These are phyloP conservation scores for Leccinum proximum DNA, from an alignment of 1,284 basidiomycete genomes.

Conservation along the genomic window DNA sequence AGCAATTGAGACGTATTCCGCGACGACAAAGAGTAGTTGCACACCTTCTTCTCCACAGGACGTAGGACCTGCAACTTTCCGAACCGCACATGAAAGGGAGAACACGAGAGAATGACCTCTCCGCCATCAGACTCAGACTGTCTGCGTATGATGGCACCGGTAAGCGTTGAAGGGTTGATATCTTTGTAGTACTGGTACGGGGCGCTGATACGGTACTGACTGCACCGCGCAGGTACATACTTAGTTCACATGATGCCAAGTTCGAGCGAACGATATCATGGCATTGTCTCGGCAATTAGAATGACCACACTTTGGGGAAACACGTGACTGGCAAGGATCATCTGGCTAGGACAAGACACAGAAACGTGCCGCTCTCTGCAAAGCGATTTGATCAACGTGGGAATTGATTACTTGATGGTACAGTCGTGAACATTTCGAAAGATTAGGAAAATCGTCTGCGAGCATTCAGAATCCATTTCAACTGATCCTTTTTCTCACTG, in stretches of 20 bases:
- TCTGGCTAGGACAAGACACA: no score
- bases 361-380: no score
- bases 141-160: slow-evolving; percentile 89
- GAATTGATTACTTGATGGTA: no score
- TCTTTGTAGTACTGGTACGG: slow-evolving; percentile 88
- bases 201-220: slow-evolving; percentile 76
- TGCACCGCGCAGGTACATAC: slow-evolving; percentile 75
- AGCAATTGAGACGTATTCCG: background rate
- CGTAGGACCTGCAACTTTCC: slow-evolving; percentile 97
- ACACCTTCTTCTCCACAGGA: slow-evolving; percentile 91
- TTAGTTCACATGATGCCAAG: slow-evolving; percentile 8
- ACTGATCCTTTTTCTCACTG: no score
- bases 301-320: slow-evolving; percentile 13
- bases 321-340: slow-evolving; percentile 17
- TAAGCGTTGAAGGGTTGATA: slow-evolving; percentile 92
- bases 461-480: no score
- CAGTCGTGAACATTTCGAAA: no score
- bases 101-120: slow-evolving; percentile 78
- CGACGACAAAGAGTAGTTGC: slow-evolving; percentile 4
- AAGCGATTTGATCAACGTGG: no score
- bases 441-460: no score
- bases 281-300: background rate
- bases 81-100: slow-evolving; percentile 98
- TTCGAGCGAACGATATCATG: background rate
- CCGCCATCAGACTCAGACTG: slow-evolving; percentile 59